phyloP scores from a whole-genome alignment of 1,284 basidiomycete species.

The Malassezia sp. region DNA sequence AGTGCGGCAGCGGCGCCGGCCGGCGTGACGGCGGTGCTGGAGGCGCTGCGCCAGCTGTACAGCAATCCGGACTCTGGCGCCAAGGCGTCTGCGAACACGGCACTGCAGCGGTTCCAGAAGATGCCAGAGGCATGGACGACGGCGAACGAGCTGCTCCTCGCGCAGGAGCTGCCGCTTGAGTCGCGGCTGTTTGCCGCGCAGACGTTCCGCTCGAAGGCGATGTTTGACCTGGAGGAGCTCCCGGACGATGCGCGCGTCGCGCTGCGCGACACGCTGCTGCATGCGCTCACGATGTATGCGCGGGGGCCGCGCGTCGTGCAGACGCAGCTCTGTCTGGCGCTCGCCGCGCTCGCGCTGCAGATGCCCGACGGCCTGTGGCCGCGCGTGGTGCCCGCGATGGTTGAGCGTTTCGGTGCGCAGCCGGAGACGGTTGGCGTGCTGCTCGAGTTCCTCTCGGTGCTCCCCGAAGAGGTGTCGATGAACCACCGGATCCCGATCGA shows the following conservation, averaged over 20 bases:
- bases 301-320: conserved; percentile 77
- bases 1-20: conserved; percentile 11
- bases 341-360: conserved; percentile 83
- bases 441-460: conserved; percentile 76
- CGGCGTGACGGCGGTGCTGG: conserved; percentile 44
- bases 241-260: conserved; percentile 60
- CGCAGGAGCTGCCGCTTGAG: conserved; percentile 64
- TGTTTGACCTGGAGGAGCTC: conserved; percentile 86
- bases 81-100: conserved; percentile 55
- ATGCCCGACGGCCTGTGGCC: conserved; percentile 64
- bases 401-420: conserved; percentile 72
- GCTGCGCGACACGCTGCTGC: conserved; percentile 73
- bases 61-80: conserved; percentile 64
- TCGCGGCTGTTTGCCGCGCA: conserved; percentile 91
- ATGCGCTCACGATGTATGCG: conserved; percentile 57
- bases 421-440: conserved; percentile 70
- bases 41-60: conserved; percentile 52
- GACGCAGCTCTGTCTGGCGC: conserved; percentile 75
- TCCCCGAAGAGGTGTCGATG: conserved; percentile 77
- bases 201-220: conserved; percentile 91
- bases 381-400: conserved; percentile 67
- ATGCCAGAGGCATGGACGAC: conserved; percentile 85
- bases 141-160: conserved; percentile 76
- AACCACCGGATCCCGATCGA: conserved; percentile 81
- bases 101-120: conserved; percentile 48